Percentiles rank a stretch among this genome's conserved stretches.
Conservation (phyloP, 2,329 filamentous ascomycete genomes). For the Hortaea werneckii region DNA sequence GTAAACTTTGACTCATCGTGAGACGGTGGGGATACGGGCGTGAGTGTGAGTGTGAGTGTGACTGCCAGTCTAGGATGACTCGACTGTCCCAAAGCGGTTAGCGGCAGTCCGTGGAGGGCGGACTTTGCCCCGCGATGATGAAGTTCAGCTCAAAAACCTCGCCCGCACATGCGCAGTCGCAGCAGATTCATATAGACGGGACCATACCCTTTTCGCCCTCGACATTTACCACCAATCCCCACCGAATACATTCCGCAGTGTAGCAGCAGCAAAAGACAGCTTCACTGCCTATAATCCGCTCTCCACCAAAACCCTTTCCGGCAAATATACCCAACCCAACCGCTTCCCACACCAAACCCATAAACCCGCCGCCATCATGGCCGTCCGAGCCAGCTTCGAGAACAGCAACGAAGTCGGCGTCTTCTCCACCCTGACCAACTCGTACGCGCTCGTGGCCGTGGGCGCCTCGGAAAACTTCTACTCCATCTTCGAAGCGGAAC, state of each 20-base stretch:
- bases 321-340: neutral
- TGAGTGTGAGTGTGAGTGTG: too few species aligned
- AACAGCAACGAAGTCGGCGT: constrained; percentile 58
- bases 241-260: neutral
- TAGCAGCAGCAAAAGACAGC: neutral
- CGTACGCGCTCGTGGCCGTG: constrained; percentile 86
- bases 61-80: neutral
- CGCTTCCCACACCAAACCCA: neutral
- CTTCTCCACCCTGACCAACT: constrained; percentile 93
- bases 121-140: neutral
- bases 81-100: neutral
- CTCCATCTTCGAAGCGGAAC: constrained; percentile 86
- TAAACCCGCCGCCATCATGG: constrained; percentile 31
- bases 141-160: neutral
- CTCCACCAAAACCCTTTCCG: too few species aligned
- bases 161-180: neutral
- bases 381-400: constrained; percentile 32
- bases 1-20: too few species aligned
- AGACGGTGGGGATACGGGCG: too few species aligned
- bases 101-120: neutral
- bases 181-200: too few species aligned
- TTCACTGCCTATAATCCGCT: too few species aligned
- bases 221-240: too few species aligned
- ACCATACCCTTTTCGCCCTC: too few species aligned
- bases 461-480: constrained; percentile 99